phyloP scores from a whole-genome alignment of 805 yeast genomes.

The Yarrowia divulgata region DNA sequence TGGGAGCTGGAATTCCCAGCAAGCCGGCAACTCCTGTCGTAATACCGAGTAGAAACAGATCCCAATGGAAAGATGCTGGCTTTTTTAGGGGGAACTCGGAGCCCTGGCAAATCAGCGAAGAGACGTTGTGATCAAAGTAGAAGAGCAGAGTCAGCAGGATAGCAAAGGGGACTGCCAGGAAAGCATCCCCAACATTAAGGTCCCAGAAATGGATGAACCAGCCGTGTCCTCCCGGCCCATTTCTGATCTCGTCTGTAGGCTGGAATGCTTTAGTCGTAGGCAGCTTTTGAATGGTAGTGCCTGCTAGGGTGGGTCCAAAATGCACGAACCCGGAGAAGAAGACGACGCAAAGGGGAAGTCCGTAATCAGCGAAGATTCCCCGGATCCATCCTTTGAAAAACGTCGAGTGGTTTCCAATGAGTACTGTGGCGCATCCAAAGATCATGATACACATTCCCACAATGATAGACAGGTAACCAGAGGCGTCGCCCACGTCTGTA shows the following conservation, averaged over 20 bases:
- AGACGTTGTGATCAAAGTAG: conserved; percentile 94
- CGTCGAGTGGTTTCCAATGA: conserved; percentile 66
- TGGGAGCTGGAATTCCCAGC: conserved; percentile 93
- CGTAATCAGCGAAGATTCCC: conserved; percentile 81
- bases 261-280: conserved; percentile 75
- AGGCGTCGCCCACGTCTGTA: conserved; percentile 49
- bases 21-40: conserved; percentile 89
- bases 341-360: conserved; percentile 81
- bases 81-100: conserved; percentile 79
- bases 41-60: conserved; percentile 80
- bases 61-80: conserved; percentile 94
- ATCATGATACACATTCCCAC: conserved; percentile 77
- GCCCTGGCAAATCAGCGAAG: conserved; percentile 90
- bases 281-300: conserved; percentile 64
- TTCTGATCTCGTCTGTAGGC: conserved; percentile 63
- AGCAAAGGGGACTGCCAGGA: conserved; percentile 93
- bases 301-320: conserved; percentile 78
- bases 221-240: conserved; percentile 53
- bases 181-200: conserved; percentile 74
- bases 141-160: conserved; percentile 80
- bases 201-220: conserved; percentile 86
- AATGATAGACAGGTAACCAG: conserved; percentile 76
- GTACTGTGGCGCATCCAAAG: conserved; percentile 60
- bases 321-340: conserved; percentile 94
- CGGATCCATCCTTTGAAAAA: conserved; percentile 67